Conservation (phyloP, 495 filamentous ascomycete genomes). For the Filosporella fistucella region DNA sequence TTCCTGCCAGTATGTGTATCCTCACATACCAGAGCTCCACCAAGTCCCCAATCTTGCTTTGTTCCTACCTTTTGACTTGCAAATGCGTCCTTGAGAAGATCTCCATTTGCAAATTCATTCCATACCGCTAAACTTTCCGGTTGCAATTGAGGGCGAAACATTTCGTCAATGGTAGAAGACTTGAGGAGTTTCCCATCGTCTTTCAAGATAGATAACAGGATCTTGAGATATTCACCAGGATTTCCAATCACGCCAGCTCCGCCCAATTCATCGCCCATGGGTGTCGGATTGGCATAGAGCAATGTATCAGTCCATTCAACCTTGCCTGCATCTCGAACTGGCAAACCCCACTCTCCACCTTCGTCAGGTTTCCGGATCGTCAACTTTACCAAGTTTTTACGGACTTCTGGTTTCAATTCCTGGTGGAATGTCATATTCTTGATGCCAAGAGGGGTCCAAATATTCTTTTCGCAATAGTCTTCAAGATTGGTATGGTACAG, state of each 20-base stretch:
- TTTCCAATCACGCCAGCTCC: slow-evolving; percentile 39
- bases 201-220: slow-evolving; percentile 37
- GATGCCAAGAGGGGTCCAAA: slow-evolving; percentile 52
- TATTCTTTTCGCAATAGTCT: slow-evolving; percentile 50
- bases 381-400: slow-evolving; percentile 30
- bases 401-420: slow-evolving; percentile 29
- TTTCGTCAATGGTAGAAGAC: slow-evolving; percentile 33
- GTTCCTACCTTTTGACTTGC: slow-evolving; percentile 3
- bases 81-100: not conserved
- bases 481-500: slow-evolving; percentile 44
- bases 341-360: slow-evolving; percentile 15
- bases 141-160: slow-evolving; percentile 40
- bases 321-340: slow-evolving; percentile 20
- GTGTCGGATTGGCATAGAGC: slow-evolving; percentile 8
- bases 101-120: slow-evolving; percentile 5
- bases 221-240: slow-evolving; percentile 34
- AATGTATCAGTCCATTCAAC: slow-evolving; percentile 27
- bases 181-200: slow-evolving; percentile 41
- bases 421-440: slow-evolving; percentile 50
- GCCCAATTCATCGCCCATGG: slow-evolving; percentile 25
- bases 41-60: slow-evolving; percentile 27
- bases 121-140: slow-evolving; percentile 2
- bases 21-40: slow-evolving; percentile 27
- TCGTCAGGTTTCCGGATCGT: slow-evolving; percentile 23
- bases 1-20: slow-evolving; percentile 24